phyloP scores from a whole-genome alignment of 225 moss, liverwort and hornwort genomes.

The Polytrichum commune region DNA sequence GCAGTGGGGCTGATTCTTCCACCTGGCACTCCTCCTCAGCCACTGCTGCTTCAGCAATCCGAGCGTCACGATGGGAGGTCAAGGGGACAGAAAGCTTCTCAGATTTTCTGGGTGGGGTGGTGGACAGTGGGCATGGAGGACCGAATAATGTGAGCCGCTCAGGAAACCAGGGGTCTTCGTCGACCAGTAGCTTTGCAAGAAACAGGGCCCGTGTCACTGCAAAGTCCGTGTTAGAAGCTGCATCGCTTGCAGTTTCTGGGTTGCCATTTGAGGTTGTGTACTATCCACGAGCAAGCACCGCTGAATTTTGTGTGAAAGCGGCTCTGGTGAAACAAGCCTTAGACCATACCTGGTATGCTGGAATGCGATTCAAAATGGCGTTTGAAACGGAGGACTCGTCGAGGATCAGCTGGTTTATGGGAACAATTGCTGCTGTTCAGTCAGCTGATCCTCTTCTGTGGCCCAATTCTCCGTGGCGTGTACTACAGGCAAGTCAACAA shows the following conservation, averaged over 20 bases:
- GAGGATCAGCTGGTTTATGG: constrained; percentile 99
- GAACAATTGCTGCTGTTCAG: constrained; percentile 89
- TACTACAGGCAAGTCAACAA: constrained; percentile 64
- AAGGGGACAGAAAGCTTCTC: constrained; percentile 86
- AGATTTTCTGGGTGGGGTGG: constrained; percentile 66
- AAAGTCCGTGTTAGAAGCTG: constrained; percentile 89
- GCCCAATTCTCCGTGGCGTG: constrained; percentile 99
- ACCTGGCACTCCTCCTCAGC: constrained; percentile 80
- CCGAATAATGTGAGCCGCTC: constrained; percentile 31
- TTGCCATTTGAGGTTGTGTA: constrained; percentile 95
- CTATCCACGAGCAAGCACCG: constrained; percentile 94
- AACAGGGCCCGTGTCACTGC: constrained; percentile 98
- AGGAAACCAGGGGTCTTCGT: constrained; percentile 50
- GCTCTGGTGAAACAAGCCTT: constrained; percentile 79
- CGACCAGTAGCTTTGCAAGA: constrained; percentile 85
- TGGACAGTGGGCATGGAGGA: constrained; percentile 56
- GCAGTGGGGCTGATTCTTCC: constrained; percentile 79
- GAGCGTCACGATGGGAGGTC: constrained; percentile 90
- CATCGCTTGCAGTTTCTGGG: constrained; percentile 78
- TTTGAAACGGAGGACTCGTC: constrained; percentile 99
- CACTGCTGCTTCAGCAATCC: constrained; percentile 62
- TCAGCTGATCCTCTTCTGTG: constrained; percentile 88
- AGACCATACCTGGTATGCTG: constrained; percentile 84
- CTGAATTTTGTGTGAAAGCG: constrained; percentile 96
- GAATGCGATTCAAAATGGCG: constrained; percentile 99